These are phyloP conservation scores for Trametes hirsuta DNA, from an alignment of 1,284 basidiomycete species.

Conservation along the genomic window DNA sequence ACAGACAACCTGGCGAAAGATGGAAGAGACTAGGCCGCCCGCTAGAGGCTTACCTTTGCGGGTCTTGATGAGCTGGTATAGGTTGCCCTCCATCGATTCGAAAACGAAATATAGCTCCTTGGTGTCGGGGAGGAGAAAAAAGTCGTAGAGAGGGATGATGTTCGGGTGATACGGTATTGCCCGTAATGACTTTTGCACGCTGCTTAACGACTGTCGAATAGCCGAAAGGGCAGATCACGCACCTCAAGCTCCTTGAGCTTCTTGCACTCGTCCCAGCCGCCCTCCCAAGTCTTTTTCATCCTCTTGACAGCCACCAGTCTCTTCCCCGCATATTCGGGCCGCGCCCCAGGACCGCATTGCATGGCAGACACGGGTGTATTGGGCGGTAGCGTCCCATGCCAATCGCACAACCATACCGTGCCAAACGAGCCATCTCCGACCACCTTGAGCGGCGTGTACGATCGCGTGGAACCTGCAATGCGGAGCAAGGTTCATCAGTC, in stretches of 20 bases:
- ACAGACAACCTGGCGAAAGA: slow-evolving; percentile 90
- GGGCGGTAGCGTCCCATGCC: slow-evolving; percentile 94
- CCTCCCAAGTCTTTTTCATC: slow-evolving; percentile 98
- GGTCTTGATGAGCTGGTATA: slow-evolving; percentile 98
- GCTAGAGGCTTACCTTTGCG: slow-evolving; percentile 94
- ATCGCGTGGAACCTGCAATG: slow-evolving; percentile 41
- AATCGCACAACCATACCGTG: slow-evolving; percentile 98
- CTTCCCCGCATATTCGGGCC: slow-evolving; percentile 94
- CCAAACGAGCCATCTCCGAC: slow-evolving; percentile 97
- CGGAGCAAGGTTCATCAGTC: slow-evolving; percentile 17
- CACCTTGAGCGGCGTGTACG: slow-evolving; percentile 75
- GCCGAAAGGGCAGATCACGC: slow-evolving; percentile 35
- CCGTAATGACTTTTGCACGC: slow-evolving; percentile 76
- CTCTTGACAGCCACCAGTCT: slow-evolving; percentile 96
- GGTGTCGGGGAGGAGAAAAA: slow-evolving; percentile 91
- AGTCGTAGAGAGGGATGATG: slow-evolving; percentile 98
- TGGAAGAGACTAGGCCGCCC: slow-evolving; percentile 92
- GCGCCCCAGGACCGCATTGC: slow-evolving; percentile 86
- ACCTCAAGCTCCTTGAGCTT: slow-evolving; percentile 97
- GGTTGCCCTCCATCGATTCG: slow-evolving; percentile 99
- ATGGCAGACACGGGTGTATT: slow-evolving; percentile 87
- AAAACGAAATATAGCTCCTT: slow-evolving; percentile 99
- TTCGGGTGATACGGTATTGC: slow-evolving; percentile 95
- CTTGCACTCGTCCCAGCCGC: slow-evolving; percentile 96
- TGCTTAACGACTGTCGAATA: slow-evolving; percentile 17